Evolutionary conservation across 805 yeast species (phyloP), one percentile per base, ranked within the genome.

Genomic region (Starmerella bombi): DNA sequence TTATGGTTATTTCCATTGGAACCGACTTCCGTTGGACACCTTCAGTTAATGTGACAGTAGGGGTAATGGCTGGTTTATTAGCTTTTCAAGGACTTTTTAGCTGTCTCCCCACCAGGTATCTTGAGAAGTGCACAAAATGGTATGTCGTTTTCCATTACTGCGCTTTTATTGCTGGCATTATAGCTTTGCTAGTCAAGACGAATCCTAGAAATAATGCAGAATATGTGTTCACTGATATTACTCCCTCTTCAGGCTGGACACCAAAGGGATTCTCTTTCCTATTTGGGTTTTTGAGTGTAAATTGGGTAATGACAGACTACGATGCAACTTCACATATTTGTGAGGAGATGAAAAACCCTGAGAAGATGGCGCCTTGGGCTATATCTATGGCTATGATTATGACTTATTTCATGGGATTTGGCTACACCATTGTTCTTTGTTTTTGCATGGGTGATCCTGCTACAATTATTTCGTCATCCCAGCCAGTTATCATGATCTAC

Each of bases 241-340:
- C 65, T 33, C 63, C 69, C 50, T 52, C 50, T 40, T 65, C 74
- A 17, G 72, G 72, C 36, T 74, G 77, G 75, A 54, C 62, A 20
- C 52, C 59, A 4, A 59, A 60, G 34, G 78, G 77, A 5, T 72
- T 75, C 71, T 67, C 76, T 6, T 72, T 72, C 54, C 54, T 73
- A 50, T 70, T 69, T 73, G 51, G 75, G 77, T 58, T 59, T 47
- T 41, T 59, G 25, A 47, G 59, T 20, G 58, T 57, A 14, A 52
- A 53, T 42, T 59, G 63, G 62, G 71, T 78, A 29, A 75, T 77
- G 82, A 69, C 78, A 34, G 82, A 82, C 19, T 78, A 75, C 54
- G 85, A 78, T 54, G 73, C 80, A 20, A 80, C 83, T 0, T 78
- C 77, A 63, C 84, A 78, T 53, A 62, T 78, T 46, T 67, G 80